Conservation (phyloP, 805 yeast species). For the Lachancea dasiensis region DNA sequence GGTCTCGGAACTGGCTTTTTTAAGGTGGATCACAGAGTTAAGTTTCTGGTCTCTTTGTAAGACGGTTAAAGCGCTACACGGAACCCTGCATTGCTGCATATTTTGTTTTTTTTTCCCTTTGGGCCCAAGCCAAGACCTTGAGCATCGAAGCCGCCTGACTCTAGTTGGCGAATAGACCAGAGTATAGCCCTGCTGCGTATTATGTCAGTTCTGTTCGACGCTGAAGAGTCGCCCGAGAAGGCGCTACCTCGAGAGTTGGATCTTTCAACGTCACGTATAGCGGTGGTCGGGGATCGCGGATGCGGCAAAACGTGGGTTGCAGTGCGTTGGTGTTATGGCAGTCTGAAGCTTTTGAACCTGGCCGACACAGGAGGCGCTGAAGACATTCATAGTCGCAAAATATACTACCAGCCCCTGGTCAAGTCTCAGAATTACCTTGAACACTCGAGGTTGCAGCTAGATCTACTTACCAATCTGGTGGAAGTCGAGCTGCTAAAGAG, state of each 20-base stretch:
- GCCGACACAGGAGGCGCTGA: background rate
- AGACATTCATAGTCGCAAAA: conserved; percentile 2
- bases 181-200: too few species aligned
- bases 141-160: too few species aligned
- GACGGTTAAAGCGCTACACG: too few species aligned
- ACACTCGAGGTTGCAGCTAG: conserved; percentile 1
- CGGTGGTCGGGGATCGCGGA: conserved; percentile 22
- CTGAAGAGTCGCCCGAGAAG: background rate
- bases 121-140: too few species aligned
- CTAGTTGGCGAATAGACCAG: too few species aligned
- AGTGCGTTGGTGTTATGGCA: conserved; percentile 16
- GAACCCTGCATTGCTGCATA: too few species aligned
- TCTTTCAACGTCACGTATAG: conserved; percentile 16
- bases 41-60: too few species aligned
- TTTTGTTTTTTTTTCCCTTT: too few species aligned
- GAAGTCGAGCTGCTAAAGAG: conserved; percentile 1
- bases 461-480: background rate
- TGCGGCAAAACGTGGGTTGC: conserved; percentile 27
- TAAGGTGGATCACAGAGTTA: too few species aligned
- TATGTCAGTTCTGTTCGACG: conserved; percentile 4
- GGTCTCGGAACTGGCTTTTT: too few species aligned
- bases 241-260: conserved; percentile 19
- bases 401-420: background rate
- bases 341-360: background rate
- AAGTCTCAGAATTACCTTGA: background rate